These are phyloP conservation scores for Penicillium roqueforti DNA, from an alignment of 495 filamentous ascomycete species.

Conservation along the genomic window DNA sequence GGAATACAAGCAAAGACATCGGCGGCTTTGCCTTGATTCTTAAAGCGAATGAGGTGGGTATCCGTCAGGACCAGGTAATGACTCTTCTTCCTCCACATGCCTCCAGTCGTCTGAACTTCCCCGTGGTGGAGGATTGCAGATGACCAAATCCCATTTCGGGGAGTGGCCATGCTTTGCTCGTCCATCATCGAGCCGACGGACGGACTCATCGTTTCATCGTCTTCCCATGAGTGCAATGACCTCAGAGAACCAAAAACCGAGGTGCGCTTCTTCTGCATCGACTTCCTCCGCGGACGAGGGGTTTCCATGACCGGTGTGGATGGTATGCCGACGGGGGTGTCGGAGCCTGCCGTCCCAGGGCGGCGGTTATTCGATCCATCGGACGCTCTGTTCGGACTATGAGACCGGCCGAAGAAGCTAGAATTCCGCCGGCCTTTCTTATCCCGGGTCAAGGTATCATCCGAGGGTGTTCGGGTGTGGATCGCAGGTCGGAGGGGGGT, in stretches of 20 bases:
- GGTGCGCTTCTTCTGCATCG: constrained; percentile 46
- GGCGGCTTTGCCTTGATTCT: constrained; percentile 65
- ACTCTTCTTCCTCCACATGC: constrained; percentile 78
- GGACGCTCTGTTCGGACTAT: constrained; percentile 20
- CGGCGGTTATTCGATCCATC: constrained; percentile 24
- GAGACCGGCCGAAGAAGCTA: constrained; percentile 39
- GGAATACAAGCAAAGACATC: constrained; percentile 58
- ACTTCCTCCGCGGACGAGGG: constrained; percentile 38
- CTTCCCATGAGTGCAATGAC: constrained; percentile 48
- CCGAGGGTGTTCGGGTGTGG: constrained; percentile 38
- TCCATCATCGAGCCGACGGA: constrained; percentile 35
- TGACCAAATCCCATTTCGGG: constrained; percentile 38
- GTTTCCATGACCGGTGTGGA: constrained; percentile 27
- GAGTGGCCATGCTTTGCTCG: constrained; percentile 25
- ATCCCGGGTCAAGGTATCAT: constrained; percentile 32
- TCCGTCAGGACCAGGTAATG: constrained; percentile 92
- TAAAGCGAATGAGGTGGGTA: constrained; percentile 76
- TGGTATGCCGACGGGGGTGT: constrained; percentile 19
- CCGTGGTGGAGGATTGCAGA: constrained; percentile 61
- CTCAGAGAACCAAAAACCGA: constrained; percentile 57
- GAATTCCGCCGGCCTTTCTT: constrained; percentile 45
- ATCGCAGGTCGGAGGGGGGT: constrained; percentile 17
- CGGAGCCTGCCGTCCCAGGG: constrained; percentile 32
- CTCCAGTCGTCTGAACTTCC: constrained; percentile 73
- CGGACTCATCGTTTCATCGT: constrained; percentile 41